Percentiles rank a stretch among this genome's conserved stretches.
These are phyloP conservation scores for Penicillium brevicompactum DNA, from an alignment of 2,329 filamentous ascomycete species.

Conservation along the genomic window DNA sequence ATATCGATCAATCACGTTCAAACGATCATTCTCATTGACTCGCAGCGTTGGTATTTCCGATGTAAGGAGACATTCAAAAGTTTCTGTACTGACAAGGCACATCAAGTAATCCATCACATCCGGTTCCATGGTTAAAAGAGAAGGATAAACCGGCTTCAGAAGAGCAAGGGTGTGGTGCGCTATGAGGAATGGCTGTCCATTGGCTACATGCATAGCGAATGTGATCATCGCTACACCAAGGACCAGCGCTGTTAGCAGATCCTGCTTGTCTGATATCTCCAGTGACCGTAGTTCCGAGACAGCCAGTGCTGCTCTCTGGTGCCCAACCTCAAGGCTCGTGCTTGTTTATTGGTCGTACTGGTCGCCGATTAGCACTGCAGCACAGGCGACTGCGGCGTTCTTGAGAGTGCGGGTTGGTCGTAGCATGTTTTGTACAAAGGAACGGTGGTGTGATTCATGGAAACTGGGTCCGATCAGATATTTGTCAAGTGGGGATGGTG, in stretches of 20 bases:
- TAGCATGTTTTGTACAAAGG: slow-evolving; percentile 14
- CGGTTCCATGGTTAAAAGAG: slow-evolving; percentile 3
- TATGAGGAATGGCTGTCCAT: slow-evolving; percentile 18
- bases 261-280: slow-evolving; percentile 6
- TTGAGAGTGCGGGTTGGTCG: slow-evolving; percentile 10
- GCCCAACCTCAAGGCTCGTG: slow-evolving; percentile 8
- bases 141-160: slow-evolving; percentile 8
- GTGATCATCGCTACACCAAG: slow-evolving; percentile 18
- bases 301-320: slow-evolving; percentile 16
- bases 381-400: slow-evolving; percentile 17
- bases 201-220: slow-evolving; percentile 20
- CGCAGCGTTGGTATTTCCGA: slow-evolving; percentile 13
- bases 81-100: slow-evolving; percentile 20
- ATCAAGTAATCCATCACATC: slow-evolving; percentile 14
- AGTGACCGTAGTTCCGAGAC: slow-evolving; percentile 17
- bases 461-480: slow-evolving; percentile 17
- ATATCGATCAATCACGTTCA: slow-evolving; percentile 14
- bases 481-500: slow-evolving; percentile 18
- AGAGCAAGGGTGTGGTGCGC: slow-evolving; percentile 16
- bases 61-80: slow-evolving; percentile 17
- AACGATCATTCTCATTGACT: slow-evolving; percentile 1
- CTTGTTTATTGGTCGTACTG: slow-evolving; percentile 4
- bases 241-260: slow-evolving; percentile 10
- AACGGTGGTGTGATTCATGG: slow-evolving; percentile 12
- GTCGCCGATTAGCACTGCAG: slow-evolving; percentile 17